Evolutionary conservation across 352 stramenopile genomes (phyloP), one percentile per base, ranked within the genome.

Genomic region (Albugo candida): DNA sequence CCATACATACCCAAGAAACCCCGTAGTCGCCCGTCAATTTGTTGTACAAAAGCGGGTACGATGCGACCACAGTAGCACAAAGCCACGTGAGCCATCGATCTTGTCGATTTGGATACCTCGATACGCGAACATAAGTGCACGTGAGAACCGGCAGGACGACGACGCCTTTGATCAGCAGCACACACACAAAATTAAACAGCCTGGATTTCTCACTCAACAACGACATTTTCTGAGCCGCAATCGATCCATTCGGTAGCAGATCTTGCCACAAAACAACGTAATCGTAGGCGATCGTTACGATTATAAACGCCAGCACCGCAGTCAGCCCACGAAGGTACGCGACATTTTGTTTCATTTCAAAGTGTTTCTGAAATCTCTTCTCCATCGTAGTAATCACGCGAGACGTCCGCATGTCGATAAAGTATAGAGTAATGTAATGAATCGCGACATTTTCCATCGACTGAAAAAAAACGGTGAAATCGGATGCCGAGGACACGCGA

Each of bases 361-460:
- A 84, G 58, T 87, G 78, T 41, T 81, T 80, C 36, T 70, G 59
- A 48, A 87, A 84, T 16, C 70, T 79, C 43, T 74, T 56, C 49
- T 87, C 75, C 70, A 87, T 83, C 48, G 83, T 78, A 19, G 61
- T 56, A 27, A 85, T 81, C 16, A 83, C 70, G 0, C 60, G 56
- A 10, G 70, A 67, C 12, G 70, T 79, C 36, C 64, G 74, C 54
- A 85, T 73, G 54, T 77, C 81, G 59, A 83, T 79, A 47, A 87
- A 87, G 51, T 85, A 84, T 42, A 85, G 61, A 38, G 69, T 85
- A 35, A 83, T 56, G 36, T 70, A 71, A 55, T 87, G 75, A 40
- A 83, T 83, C 31, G 68, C 75, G 12, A 85, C 73, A 38, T 87
- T 68, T 49, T 87, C 75, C 59, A 83, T 81, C 59, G 83, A 71